A percentile compares a stretch with the other conserved stretches of the same genome.
phyloP scores from a whole-genome alignment of 495 filamentous ascomycete genomes.

The Letharia lupina region DNA sequence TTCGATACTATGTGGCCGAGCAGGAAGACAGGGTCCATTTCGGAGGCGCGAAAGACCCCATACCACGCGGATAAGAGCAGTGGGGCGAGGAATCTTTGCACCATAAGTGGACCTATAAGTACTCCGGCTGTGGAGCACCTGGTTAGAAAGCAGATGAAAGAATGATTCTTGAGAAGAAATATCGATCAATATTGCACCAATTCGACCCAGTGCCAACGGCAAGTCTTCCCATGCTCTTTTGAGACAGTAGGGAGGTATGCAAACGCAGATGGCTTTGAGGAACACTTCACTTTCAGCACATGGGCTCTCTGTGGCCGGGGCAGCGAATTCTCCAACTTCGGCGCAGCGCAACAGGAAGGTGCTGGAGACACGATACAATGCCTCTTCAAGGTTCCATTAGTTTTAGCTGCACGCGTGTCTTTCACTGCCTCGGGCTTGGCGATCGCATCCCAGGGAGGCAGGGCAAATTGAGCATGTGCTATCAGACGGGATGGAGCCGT shows the following conservation, averaged over 20 bases:
- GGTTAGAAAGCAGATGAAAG: no score
- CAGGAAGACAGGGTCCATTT: no score
- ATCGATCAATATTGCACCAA: neutral
- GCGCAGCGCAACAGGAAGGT: neutral
- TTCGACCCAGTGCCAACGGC: neutral
- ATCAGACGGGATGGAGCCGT: conserved; percentile 1
- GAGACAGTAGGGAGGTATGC: neutral
- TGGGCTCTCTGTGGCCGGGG: neutral
- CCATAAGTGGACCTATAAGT: no score
- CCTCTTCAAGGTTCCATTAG: neutral
- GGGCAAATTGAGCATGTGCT: neutral
- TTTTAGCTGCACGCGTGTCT: neutral
- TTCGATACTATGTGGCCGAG: no score
- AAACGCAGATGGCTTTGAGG: neutral
- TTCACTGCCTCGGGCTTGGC: neutral
- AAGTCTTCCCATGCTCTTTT: neutral
- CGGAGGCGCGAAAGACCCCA: no score
- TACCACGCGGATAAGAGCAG: no score
- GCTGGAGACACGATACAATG: neutral
- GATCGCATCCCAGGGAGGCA: neutral
- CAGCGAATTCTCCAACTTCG: neutral
- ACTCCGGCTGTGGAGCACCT: no score
- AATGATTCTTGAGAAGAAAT: no score
- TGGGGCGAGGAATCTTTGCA: no score
- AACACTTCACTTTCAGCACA: neutral